Percentiles rank a stretch among this genome's conserved stretches.
phyloP scores from a whole-genome alignment of 257 asterid genomes.

The Petunia axillaris region DNA sequence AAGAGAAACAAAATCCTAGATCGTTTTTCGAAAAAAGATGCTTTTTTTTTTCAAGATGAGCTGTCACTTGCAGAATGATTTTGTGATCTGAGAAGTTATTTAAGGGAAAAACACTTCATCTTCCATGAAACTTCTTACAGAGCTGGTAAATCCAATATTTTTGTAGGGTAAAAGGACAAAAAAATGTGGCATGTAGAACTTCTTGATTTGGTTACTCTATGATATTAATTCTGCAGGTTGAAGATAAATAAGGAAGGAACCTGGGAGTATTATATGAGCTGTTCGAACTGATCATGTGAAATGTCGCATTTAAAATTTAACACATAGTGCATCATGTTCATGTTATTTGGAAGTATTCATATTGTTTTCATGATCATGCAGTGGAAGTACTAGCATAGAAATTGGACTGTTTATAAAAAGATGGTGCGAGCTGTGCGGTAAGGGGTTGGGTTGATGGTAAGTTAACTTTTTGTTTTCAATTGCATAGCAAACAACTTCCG shows the following conservation, averaged over 20 bases:
- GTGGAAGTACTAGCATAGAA: too few relatives aligned
- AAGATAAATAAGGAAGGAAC: neutral
- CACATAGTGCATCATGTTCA: too few relatives aligned
- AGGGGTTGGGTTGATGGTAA: too few relatives aligned
- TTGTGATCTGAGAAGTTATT: neutral
- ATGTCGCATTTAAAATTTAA: too few relatives aligned
- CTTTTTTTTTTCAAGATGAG: neutral
- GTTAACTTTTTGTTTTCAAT: too few relatives aligned
- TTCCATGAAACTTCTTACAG: slow-evolving; percentile 25
- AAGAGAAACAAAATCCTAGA: too few relatives aligned
- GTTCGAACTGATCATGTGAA: neutral
- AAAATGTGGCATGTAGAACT: neutral
- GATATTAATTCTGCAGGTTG: neutral
- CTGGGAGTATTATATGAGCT: too few relatives aligned
- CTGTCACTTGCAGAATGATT: neutral
- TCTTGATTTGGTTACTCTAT: neutral
- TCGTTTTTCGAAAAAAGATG: neutral
- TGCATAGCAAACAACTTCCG: too few relatives aligned
- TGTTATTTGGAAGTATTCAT: too few relatives aligned
- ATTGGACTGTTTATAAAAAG: too few relatives aligned
- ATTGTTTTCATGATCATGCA: too few relatives aligned
- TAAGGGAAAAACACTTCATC: neutral
- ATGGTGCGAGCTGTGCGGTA: too few relatives aligned
- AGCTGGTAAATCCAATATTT: neutral
- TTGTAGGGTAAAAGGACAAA: neutral